Evolutionary conservation across 257 asterid species (phyloP), one percentile per base, ranked within the genome.

Genomic region (Parsonsia alboflavescens): DNA sequence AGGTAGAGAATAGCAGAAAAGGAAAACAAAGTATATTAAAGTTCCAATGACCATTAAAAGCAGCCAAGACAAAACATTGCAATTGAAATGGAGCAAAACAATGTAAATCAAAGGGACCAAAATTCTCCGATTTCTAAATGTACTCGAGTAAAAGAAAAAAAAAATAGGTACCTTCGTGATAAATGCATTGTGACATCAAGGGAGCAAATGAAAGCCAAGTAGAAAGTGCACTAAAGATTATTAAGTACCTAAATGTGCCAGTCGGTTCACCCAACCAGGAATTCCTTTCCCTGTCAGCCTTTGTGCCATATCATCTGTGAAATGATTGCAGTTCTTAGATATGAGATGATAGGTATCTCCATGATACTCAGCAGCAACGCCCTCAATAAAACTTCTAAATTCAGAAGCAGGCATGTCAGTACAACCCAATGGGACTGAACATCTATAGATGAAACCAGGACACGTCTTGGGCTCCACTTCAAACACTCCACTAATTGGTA

Each of bases 391-490:
- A n/a, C 73, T 71, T 42, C 85, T 84, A 75, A 85, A 85, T 42
- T 81, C 87, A 22, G 86, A 72, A 11, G 65, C 76, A 69, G 84
- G 81, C 81, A 77, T 77, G 58, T 81, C 79, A 50, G 68, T 76
- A 74, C 50, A 57, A 70, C 89, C 89, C 76, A 85, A 63, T 21
- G 87, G 79, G 26, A 85, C 78, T 24, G 89, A 85, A 75, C 80
- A 80, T 81, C 89, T 79, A 56, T 76, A 85, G 44, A 79, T 73
- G 78, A 85, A 85, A 81, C 87, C 86, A 58, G 89, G 89, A 64
- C 89, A 83, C 50, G 80, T 83, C 84, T 81, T 85, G 22, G 89
- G 89, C 73, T 85, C 89, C 74, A 85, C 89, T 83, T 83, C 89
- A 63, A 85, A 85, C 65, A 85, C 84, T 68, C 89, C 89, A 78